phyloP scores from a whole-genome alignment of 108 stramenopile species.

The Nitzschia sp. region DNA sequence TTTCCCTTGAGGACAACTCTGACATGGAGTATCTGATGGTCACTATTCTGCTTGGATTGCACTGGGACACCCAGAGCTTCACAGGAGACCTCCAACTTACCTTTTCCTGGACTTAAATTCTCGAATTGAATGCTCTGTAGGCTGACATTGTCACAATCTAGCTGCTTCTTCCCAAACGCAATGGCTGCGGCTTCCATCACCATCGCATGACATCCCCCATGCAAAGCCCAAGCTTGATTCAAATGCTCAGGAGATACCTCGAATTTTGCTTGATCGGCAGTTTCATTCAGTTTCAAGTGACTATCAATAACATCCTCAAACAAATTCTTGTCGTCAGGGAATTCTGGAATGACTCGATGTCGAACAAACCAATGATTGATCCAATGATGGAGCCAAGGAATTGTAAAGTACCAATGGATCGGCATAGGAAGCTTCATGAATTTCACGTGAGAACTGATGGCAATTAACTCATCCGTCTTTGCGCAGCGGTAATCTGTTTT shows the following conservation, averaged over 20 bases:
- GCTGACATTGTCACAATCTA: background rate
- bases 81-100: slow-evolving; percentile 2
- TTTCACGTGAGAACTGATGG: slow-evolving; percentile 23
- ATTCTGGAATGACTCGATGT: background rate
- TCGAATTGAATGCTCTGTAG: slow-evolving; percentile 9
- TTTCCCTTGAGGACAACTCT: no score
- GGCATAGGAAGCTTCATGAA: slow-evolving; percentile 15
- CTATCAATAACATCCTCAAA: slow-evolving; percentile 3
- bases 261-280: slow-evolving; percentile 5
- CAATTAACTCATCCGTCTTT: background rate
- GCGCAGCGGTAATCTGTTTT: slow-evolving; percentile 8
- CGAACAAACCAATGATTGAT: background rate
- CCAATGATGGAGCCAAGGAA: background rate
- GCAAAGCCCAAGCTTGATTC: slow-evolving; percentile 21
- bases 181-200: slow-evolving; percentile 12
- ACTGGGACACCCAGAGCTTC: background rate
- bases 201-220: slow-evolving; percentile 27
- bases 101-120: slow-evolving; percentile 3
- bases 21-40: no score
- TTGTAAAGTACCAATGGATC: background rate
- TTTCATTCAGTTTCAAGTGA: slow-evolving; percentile 5
- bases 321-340: background rate
- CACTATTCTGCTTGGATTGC: no score
- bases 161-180: background rate
- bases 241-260: slow-evolving; percentile 5